Conservation (phyloP, 1,284 basidiomycete species). For the Tilletia horrida region DNA sequence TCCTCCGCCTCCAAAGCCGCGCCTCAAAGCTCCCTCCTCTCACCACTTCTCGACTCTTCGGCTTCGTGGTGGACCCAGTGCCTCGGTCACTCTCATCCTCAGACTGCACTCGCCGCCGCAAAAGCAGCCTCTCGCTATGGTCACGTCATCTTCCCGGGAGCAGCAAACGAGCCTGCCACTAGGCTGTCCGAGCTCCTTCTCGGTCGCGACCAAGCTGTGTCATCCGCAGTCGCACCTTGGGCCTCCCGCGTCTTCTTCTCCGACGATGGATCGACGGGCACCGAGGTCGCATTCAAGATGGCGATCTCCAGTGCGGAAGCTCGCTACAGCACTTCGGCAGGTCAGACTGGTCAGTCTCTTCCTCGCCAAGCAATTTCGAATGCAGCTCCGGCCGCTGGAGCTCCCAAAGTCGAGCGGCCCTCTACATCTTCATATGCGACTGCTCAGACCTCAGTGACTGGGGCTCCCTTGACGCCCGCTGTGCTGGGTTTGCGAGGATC, state of each 20-base stretch:
- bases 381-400: neutral
- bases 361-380: neutral
- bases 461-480: conserved; percentile 56
- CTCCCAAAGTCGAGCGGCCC: neutral
- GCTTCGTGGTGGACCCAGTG: conserved; percentile 99
- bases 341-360: neutral
- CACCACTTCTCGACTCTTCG: conserved; percentile 79
- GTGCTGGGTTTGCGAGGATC: conserved; percentile 85
- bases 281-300: conserved; percentile 97
- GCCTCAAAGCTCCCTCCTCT: conserved; percentile 58
- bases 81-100: conserved; percentile 75
- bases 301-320: conserved; percentile 55
- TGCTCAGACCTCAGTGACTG: neutral
- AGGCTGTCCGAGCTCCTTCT: conserved; percentile 70
- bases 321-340: conserved; percentile 30
- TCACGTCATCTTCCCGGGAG: conserved; percentile 91
- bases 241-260: conserved; percentile 86
- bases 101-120: conserved; percentile 79
- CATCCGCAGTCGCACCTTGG: conserved; percentile 61
- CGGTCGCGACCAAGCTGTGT: conserved; percentile 49
- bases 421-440: neutral
- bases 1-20: conserved; percentile 31
- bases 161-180: conserved; percentile 79
- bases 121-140: conserved; percentile 88
- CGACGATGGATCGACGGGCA: conserved; percentile 90